Evolutionary conservation across 1,284 basidiomycete genomes (phyloP).

Genomic region (Tilletia horrida): DNA sequence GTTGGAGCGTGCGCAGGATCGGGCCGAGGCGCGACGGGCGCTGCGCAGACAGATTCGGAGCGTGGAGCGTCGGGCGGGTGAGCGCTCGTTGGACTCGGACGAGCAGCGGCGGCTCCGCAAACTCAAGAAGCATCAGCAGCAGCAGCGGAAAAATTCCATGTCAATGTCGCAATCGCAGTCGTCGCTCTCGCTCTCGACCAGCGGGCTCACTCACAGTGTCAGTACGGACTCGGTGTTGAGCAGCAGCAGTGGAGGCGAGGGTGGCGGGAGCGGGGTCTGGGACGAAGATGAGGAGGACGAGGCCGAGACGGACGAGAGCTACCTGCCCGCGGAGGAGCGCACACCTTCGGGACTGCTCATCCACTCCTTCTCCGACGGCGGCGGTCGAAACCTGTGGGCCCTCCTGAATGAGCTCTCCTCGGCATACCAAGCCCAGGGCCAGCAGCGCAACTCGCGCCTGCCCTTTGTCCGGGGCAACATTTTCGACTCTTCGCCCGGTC

Average conservation of each 20-base stretch:
- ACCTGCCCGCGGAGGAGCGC: background rate
- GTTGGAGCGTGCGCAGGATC: conserved; percentile 16
- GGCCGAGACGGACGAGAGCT: conserved; percentile 2
- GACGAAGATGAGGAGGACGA: conserved; percentile 20
- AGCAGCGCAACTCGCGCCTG: background rate
- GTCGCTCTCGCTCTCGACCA: background rate
- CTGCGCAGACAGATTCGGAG: conserved; percentile 13
- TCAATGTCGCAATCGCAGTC: background rate
- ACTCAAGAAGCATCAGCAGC: background rate
- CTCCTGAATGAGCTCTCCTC: conserved; percentile 15
- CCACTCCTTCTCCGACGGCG: conserved; percentile 40
- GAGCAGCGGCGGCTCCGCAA: background rate
- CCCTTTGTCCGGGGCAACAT: conserved; percentile 27
- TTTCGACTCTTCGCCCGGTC: conserved; percentile 42
- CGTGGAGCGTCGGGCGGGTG: background rate
- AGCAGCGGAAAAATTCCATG: background rate
- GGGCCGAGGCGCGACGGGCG: background rate
- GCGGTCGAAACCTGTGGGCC: conserved; percentile 32
- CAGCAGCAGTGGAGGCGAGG: background rate
- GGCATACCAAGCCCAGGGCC: conserved; percentile 7
- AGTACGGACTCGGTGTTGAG: background rate
- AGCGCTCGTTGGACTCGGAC: background rate
- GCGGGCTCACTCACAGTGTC: background rate
- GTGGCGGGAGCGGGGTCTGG: background rate
- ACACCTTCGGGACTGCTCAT: conserved; percentile 23